Conservation (phyloP, 257 asterid genomes). For the Solanum corneliomulleri region DNA sequence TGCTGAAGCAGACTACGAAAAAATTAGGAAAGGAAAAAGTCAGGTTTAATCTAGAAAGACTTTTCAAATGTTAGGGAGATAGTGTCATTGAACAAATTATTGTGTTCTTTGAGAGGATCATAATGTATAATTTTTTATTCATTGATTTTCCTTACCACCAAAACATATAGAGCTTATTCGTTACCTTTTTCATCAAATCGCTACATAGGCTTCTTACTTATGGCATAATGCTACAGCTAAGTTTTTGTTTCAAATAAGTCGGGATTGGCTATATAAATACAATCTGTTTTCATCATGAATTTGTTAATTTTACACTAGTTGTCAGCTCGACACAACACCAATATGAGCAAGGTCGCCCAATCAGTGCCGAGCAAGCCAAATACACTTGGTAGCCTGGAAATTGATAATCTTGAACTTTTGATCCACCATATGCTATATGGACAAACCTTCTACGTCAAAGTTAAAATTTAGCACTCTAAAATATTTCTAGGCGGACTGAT, state of each 20-base stretch:
- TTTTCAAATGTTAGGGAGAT: neutral
- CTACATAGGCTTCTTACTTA: neutral
- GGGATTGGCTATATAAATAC: neutral
- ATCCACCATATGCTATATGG: neutral
- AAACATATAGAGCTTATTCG: neutral
- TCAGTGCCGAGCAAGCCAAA: neutral
- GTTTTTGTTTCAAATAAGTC: neutral
- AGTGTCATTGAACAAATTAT: neutral
- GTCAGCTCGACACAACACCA: neutral
- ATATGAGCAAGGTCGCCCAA: neutral
- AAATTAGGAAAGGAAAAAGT: slow-evolving; percentile 61
- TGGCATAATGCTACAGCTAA: neutral
- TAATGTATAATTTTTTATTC: neutral
- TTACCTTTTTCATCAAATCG: neutral
- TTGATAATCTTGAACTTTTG: neutral
- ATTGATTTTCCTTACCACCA: neutral
- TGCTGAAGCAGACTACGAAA: slow-evolving; percentile 72
- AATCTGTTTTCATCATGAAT: neutral
- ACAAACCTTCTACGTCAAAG: neutral
- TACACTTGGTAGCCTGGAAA: neutral
- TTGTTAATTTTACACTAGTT: neutral
- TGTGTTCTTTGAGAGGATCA: neutral
- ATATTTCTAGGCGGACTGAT: too few relatives aligned
- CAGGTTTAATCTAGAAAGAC: slow-evolving; percentile 1
- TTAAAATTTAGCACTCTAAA: neutral